Evolutionary conservation across 306 rosid species (phyloP).

Genomic region (Trifolium subterraneum): DNA sequence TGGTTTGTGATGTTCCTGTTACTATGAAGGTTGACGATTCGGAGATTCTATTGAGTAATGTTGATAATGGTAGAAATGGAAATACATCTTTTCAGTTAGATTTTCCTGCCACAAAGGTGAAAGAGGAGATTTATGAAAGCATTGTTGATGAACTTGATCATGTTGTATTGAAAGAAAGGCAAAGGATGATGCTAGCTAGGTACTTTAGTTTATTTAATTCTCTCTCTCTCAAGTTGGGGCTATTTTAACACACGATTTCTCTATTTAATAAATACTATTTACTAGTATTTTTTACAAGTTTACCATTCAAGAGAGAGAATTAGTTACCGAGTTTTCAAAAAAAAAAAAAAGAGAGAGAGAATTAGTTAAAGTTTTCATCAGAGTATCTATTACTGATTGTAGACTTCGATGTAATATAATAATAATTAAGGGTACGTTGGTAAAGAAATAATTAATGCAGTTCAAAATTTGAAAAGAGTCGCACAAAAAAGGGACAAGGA

Average conservation of each 20-base stretch:
- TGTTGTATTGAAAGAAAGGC: slow-evolving; percentile 68
- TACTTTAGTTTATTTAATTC: slow-evolving; percentile 42
- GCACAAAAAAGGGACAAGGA: no score
- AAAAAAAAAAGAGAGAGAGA: no score
- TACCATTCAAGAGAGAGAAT: no score
- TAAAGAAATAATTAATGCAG: no score
- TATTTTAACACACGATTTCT: slow-evolving; percentile 10
- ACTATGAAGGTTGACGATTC: slow-evolving; percentile 50
- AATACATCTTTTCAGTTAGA: slow-evolving; percentile 42
- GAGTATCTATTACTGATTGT: no score
- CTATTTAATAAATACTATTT: neutral
- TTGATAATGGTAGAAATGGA: slow-evolving; percentile 42
- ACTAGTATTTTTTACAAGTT: no score
- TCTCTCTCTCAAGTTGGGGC: slow-evolving; percentile 20
- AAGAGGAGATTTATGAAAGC: slow-evolving; percentile 54
- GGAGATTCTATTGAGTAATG: slow-evolving; percentile 41
- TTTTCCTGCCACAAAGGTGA: slow-evolving; percentile 40
- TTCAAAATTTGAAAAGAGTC: no score
- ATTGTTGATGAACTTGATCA: slow-evolving; percentile 64
- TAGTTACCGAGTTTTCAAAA: no score
- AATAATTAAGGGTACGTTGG: no score
- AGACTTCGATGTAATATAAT: no score
- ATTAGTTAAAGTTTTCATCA: no score
- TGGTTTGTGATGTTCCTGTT: slow-evolving; percentile 44
- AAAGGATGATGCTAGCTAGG: slow-evolving; percentile 71